A percentile compares a stretch with the other conserved stretches of the same genome.
These are phyloP conservation scores for Chlamydomonas incerta DNA, from an alignment of 139 green algal genomes.

Conservation along the genomic window DNA sequence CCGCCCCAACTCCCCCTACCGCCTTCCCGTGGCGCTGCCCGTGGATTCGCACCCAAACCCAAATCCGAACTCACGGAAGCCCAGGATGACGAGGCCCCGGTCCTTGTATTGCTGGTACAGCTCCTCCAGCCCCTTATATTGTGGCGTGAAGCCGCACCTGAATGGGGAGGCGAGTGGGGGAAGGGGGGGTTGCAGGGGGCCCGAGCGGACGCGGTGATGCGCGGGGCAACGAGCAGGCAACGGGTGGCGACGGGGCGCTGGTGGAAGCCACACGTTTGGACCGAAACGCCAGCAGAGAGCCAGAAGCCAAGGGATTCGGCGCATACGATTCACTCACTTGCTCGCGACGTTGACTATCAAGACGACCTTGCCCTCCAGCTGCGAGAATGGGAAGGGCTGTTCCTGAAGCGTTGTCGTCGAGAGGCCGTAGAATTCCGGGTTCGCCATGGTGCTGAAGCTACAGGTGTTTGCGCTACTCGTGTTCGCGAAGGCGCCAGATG, in stretches of 20 bases:
- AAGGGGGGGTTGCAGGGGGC: too few relatives aligned
- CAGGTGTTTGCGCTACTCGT: too few relatives aligned
- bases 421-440: constrained; percentile 7
- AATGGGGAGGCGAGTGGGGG: not conserved
- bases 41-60: too few relatives aligned
- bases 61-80: constrained; percentile 60
- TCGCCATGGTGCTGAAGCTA: not conserved
- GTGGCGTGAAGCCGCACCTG: constrained; percentile 57
- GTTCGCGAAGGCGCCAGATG: too few relatives aligned
- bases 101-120: constrained; percentile 81
- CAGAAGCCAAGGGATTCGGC: too few relatives aligned
- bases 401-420: constrained; percentile 33
- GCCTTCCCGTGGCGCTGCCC: too few relatives aligned
- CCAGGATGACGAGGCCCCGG: constrained; percentile 78
- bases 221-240: not conserved
- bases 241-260: too few relatives aligned
- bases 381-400: constrained; percentile 2
- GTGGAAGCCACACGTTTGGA: not conserved
- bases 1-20: too few relatives aligned
- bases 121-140: constrained; percentile 73
- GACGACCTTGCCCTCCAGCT: constrained; percentile 65
- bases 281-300: too few relatives aligned
- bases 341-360: constrained; percentile 82
- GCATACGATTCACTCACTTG: constrained; percentile 56
- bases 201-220: not conserved